Base-by-base conservation (phyloP, 2,329 filamentous ascomycete species). In the Nothopassalora personata region DNA sequence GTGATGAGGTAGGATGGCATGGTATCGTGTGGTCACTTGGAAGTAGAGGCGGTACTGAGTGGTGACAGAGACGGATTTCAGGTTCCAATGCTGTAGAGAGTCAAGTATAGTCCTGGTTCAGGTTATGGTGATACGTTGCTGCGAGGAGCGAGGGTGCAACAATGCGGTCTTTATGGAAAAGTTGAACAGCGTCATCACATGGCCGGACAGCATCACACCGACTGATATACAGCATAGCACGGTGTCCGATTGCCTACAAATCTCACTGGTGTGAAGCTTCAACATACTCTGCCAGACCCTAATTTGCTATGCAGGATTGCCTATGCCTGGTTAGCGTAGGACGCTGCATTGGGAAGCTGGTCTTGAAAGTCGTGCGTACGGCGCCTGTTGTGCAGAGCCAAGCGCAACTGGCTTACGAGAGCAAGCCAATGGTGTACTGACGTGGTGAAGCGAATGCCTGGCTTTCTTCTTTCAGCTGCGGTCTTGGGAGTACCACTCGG, bases 1-100 rank as follows among this genome's bases (percentile, higher is more conserved):
- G 68, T 71, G 52, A 74, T 61, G 28, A 73, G 61, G 48, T 71
- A 72, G 6, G 65, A 68, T 46, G 71, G 59, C 72, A 74, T 73
- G 5, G 6, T 19, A 5, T 34, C 33, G 2, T 8, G 2, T 8
- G 8, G 33, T 4, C 11, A 13, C 33, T 34, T 34, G 11, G 33
- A 34, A 13, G 11, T 34, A 34, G 11, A 23, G 23, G 1, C 23
- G 23, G 23, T 23, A 23, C 23, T 23, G 23, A 2, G 23, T 1
- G 23, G 23, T 23, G 23, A 23, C 23, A 23, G 23, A 23, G 1
- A 23, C 23, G 23, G 23, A 2, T 23, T 23, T 23, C 23, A 23
- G 23, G 1, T 3, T 2, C 23, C 23, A 23, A 3, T 23, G 23
- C 23, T 23, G 23, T 23, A 23, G 2, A 23, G 23, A 23, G 23